These are phyloP conservation scores for Fraxinus velutina DNA, from an alignment of 305 asterid genomes.

Conservation along the genomic window DNA sequence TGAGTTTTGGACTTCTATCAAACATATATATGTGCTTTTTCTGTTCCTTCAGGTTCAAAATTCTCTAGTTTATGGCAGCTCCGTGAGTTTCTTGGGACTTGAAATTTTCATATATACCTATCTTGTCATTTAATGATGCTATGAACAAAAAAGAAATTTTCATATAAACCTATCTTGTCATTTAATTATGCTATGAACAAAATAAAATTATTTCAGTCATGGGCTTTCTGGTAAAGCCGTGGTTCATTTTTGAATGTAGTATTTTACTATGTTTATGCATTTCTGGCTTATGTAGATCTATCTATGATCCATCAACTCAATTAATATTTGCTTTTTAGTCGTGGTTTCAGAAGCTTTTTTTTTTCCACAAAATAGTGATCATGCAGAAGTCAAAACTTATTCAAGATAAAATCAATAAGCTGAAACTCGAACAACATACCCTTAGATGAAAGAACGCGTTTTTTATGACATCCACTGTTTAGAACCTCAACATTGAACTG, in stretches of 20 bases:
- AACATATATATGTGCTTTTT: background rate
- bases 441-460: conserved; percentile 74
- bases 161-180: background rate
- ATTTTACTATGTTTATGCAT: background rate
- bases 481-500: conserved; percentile 57
- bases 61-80: background rate
- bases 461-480: conserved; percentile 53
- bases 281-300: background rate
- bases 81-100: background rate
- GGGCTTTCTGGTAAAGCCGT: background rate
- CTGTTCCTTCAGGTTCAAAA: background rate
- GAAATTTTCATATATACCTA: background rate
- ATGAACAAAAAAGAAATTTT: background rate
- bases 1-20: background rate
- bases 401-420: background rate
- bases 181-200: background rate
- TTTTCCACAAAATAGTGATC: background rate
- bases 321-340: background rate
- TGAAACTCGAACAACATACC: conserved; percentile 32
- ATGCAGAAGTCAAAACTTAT: background rate
- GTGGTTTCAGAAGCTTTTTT: background rate
- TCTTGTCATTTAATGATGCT: background rate
- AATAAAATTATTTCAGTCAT: background rate
- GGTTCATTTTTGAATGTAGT: background rate
- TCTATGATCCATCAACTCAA: background rate